phyloP scores from a whole-genome alignment of 208 protist genomes.

The Wallacemonas collosoma region DNA sequence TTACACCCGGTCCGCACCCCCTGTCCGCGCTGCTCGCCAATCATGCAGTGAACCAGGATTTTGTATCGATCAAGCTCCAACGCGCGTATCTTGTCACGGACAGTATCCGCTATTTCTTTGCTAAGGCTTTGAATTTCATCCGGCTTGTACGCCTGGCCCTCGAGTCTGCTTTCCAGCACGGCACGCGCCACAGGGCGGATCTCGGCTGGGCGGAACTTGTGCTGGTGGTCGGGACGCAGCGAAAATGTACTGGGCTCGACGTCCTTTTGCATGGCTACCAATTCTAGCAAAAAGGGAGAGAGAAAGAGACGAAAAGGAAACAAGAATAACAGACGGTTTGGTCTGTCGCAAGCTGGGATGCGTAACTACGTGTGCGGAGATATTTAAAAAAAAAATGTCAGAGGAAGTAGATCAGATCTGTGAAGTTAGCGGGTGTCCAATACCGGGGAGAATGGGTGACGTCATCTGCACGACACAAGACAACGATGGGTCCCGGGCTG shows the following conservation, averaged over 20 bases:
- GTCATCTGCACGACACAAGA: too few species aligned
- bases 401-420: too few species aligned
- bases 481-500: too few species aligned
- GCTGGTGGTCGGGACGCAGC: slow-evolving; percentile 84
- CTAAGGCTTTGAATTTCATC: slow-evolving; percentile 92
- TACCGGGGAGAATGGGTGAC: too few species aligned
- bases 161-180: slow-evolving; percentile 76
- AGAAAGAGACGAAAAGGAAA: slow-evolving; percentile 4
- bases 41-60: slow-evolving; percentile 93
- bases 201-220: slow-evolving; percentile 85
- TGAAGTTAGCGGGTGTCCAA: too few species aligned
- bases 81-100: slow-evolving; percentile 81
- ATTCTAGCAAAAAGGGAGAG: slow-evolving; percentile 1
- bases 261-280: slow-evolving; percentile 56
- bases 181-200: slow-evolving; percentile 78
- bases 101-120: slow-evolving; percentile 91
- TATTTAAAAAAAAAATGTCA: too few species aligned
- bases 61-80: slow-evolving; percentile 94
- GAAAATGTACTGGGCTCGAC: slow-evolving; percentile 83
- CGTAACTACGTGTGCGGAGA: too few species aligned
- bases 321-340: not conserved
- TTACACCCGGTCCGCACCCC: slow-evolving; percentile 92
- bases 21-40: slow-evolving; percentile 92
- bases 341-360: too few species aligned
- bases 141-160: slow-evolving; percentile 89